Evolutionary conservation across 2,329 filamentous ascomycete genomes (phyloP).

Genomic region (Trichophyton equinum): DNA sequence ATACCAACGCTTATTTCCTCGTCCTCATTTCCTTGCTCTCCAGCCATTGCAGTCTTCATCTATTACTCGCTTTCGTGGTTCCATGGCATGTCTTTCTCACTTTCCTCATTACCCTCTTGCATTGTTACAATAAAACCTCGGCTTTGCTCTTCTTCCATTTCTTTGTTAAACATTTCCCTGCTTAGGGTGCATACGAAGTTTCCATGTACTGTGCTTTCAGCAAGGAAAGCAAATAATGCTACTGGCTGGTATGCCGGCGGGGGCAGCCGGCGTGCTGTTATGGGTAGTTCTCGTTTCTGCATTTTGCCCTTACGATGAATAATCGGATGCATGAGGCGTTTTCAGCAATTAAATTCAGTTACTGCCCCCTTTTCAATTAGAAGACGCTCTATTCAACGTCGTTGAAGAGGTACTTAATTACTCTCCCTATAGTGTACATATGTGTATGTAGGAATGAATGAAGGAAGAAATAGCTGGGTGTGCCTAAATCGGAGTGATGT

Average conservation of each 20-base stretch:
- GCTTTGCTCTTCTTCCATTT: conserved; percentile 5
- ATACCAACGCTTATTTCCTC: neutral
- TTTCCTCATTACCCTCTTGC: neutral
- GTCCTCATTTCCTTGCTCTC: neutral
- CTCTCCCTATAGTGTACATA: neutral
- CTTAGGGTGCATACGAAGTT: conserved; percentile 16
- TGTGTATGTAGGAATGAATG: neutral
- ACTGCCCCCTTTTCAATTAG: neutral
- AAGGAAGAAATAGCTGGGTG: no score
- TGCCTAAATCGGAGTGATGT: neutral
- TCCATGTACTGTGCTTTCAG: conserved; percentile 15
- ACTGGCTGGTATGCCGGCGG: conserved; percentile 11
- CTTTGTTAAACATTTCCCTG: conserved; percentile 3
- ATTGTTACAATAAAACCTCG: conserved; percentile 1
- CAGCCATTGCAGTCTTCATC: conserved; percentile 1
- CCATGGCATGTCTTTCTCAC: neutral
- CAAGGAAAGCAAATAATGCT: conserved; percentile 17
- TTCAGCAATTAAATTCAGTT: conserved; percentile 11
- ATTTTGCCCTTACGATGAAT: conserved; percentile 7
- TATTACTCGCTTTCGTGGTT: conserved; percentile 2
- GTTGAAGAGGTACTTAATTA: neutral
- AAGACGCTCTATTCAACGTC: neutral
- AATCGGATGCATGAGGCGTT: conserved; percentile 7
- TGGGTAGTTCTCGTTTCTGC: conserved; percentile 9
- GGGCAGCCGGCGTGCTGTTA: conserved; percentile 14